phyloP scores from a whole-genome alignment of 345 rosid genomes.

The Sisymbrium irio region DNA sequence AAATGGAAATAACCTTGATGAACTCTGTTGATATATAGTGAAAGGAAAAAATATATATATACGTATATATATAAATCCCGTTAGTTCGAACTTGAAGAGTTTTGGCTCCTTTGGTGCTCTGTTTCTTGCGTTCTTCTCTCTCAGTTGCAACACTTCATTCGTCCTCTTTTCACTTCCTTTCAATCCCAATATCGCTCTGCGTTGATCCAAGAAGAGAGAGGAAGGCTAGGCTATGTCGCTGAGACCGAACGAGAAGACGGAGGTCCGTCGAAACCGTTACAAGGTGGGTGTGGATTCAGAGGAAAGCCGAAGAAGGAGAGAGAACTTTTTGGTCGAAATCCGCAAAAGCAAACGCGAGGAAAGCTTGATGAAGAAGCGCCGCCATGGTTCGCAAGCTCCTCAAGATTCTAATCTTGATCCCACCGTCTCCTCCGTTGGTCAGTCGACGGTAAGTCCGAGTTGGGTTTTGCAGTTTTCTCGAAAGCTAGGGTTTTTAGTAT shows the following conservation, averaged over 20 bases:
- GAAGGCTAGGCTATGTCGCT: slow-evolving; percentile 34
- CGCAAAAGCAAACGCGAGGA: slow-evolving; percentile 30
- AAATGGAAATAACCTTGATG: too few relatives aligned
- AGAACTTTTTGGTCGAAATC: slow-evolving; percentile 28
- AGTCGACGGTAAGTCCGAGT: not conserved
- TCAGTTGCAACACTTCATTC: not conserved
- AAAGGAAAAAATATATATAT: not conserved
- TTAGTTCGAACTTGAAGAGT: not conserved
- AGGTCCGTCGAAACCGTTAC: slow-evolving; percentile 30
- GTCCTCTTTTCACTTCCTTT: not conserved
- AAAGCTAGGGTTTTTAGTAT: not conserved
- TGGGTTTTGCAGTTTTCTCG: not conserved
- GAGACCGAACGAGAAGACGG: slow-evolving; percentile 26
- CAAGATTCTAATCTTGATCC: not conserved
- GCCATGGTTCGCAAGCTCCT: slow-evolving; percentile 9
- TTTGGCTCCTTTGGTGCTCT: not conserved
- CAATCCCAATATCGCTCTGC: too few relatives aligned
- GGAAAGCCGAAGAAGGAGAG: slow-evolving; percentile 38
- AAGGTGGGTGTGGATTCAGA: slow-evolving; percentile 25
- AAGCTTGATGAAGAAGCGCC: slow-evolving; percentile 35
- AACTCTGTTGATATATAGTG: not conserved
- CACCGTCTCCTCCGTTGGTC: not conserved
- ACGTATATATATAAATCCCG: not conserved
- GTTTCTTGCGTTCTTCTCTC: not conserved
- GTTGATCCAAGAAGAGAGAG: not conserved